phyloP scores from a whole-genome alignment of 768 basidiomycete species.

The Pleurotus djamor region DNA sequence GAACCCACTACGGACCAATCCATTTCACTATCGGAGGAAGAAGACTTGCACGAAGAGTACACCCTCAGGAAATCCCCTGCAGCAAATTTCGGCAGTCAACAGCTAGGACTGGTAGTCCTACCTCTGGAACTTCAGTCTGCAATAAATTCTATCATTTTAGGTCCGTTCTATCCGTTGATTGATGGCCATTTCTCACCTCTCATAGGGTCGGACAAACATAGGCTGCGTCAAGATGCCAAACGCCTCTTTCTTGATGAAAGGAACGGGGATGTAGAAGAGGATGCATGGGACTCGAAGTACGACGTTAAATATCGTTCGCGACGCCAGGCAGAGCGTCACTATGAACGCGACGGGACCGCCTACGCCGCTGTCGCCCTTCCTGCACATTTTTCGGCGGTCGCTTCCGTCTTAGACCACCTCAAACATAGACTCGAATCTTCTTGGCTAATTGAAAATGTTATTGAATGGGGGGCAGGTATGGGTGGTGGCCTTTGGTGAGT shows the following conservation, averaged over 20 bases:
- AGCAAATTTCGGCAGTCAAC: constrained; percentile 74
- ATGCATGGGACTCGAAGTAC: constrained; percentile 54
- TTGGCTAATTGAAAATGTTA: constrained; percentile 58
- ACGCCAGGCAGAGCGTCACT: constrained; percentile 55
- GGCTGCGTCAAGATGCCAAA: constrained; percentile 67
- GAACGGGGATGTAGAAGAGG: constrained; percentile 22
- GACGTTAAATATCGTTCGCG: constrained; percentile 59
- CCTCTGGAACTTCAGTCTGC: constrained; percentile 69
- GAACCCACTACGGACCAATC: constrained; percentile 28
- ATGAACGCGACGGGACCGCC: constrained; percentile 73
- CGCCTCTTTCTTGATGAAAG: constrained; percentile 56
- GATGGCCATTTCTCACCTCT: constrained; percentile 10
- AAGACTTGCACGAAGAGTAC: constrained; percentile 17
- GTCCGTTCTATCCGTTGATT: constrained; percentile 31
- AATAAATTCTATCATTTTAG: constrained; percentile 65
- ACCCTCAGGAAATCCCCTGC: constrained; percentile 66
- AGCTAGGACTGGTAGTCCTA: constrained; percentile 68
- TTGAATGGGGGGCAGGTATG: constrained; percentile 85
- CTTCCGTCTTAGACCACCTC: constrained; percentile 67
- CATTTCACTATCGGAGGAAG: constrained; percentile 26
- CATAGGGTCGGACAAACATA: constrained; percentile 61
- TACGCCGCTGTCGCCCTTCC: constrained; percentile 87
- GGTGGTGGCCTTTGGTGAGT: constrained; percentile 83
- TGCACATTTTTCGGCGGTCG: constrained; percentile 80
- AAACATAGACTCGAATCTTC: constrained; percentile 60